phyloP scores from a whole-genome alignment of 768 basidiomycete genomes.

The Omphalotus guepiniiformis region DNA sequence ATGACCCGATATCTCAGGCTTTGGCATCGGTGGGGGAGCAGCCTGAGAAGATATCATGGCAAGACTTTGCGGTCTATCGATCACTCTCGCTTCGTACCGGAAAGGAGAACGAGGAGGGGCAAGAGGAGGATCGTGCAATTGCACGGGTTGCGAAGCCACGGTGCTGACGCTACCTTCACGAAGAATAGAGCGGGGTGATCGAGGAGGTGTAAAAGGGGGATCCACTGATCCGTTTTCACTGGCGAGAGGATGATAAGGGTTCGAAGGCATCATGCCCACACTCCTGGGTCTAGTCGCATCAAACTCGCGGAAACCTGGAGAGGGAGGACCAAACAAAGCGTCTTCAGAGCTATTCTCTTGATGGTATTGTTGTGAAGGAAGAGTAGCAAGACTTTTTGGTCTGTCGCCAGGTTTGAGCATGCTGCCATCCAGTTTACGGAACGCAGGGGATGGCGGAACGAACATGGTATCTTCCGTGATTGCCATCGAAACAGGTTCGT shows the following conservation, averaged over 20 bases:
- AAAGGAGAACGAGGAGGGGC: constrained; percentile 5
- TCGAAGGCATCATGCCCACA: constrained; percentile 8
- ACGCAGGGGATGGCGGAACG: constrained; percentile 56
- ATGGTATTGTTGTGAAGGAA: constrained; percentile 11
- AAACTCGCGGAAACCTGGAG: constrained; percentile 9
- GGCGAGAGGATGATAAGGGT: constrained; percentile 1
- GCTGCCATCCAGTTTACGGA: constrained; percentile 39
- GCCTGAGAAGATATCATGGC: constrained; percentile 7
- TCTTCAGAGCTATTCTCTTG: constrained; percentile 26
- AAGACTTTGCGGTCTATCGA: constrained; percentile 11
- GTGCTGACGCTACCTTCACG: background rate
- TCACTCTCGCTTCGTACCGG: constrained; percentile 2
- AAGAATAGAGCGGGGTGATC: background rate
- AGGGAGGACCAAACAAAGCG: constrained; percentile 1
- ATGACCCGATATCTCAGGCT: background rate
- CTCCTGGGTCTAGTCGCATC: constrained; percentile 30
- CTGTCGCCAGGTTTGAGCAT: constrained; percentile 26
- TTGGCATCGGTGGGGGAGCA: constrained; percentile 3
- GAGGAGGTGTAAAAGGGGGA: constrained; percentile 5
- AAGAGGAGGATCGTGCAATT: background rate
- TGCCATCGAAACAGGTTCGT: constrained; percentile 57
- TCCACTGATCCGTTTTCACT: constrained; percentile 4
- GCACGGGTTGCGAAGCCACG: background rate
- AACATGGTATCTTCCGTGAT: constrained; percentile 45
- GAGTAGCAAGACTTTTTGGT: constrained; percentile 29